phyloP scores from a whole-genome alignment of 192 early-diverging fungal genomes.

The Gryganskiella cystojenkinii region DNA sequence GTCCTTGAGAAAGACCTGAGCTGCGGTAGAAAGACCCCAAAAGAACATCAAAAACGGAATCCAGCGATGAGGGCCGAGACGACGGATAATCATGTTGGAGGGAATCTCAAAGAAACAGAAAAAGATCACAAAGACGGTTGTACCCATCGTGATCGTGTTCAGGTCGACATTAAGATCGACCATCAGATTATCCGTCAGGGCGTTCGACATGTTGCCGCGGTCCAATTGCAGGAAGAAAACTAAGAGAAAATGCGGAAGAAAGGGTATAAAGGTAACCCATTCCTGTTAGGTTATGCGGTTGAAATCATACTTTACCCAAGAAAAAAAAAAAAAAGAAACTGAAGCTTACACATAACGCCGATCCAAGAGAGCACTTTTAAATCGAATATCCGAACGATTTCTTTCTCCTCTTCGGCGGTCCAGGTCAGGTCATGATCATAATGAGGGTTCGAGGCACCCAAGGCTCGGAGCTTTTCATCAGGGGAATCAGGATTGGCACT shows the following conservation, averaged over 20 bases:
- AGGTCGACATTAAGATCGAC: constrained; percentile 54
- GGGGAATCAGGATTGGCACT: constrained; percentile 9
- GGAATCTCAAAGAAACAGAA: constrained; percentile 61
- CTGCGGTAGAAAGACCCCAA: constrained; percentile 36
- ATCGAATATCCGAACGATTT: constrained; percentile 61
- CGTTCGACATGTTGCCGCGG: constrained; percentile 59
- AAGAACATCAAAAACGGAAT: constrained; percentile 60
- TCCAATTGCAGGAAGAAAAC: constrained; percentile 63
- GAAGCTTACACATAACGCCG: constrained; percentile 59
- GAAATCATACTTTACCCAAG: neutral
- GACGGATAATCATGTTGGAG: constrained; percentile 59
- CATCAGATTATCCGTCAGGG: constrained; percentile 60
- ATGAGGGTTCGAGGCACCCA: constrained; percentile 28
- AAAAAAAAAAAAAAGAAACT: neutral
- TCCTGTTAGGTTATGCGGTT: neutral
- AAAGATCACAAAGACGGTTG: constrained; percentile 57
- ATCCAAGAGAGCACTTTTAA: constrained; percentile 52
- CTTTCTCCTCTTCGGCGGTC: constrained; percentile 61
- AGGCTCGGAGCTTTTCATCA: constrained; percentile 15
- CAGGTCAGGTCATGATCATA: constrained; percentile 55
- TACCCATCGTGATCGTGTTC: constrained; percentile 57
- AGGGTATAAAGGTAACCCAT: neutral
- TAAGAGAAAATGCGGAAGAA: neutral
- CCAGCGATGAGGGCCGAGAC: constrained; percentile 64
- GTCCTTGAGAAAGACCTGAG: constrained; percentile 50